A percentile compares a stretch with the other conserved stretches of the same genome.
phyloP scores from a whole-genome alignment of 139 green algal genomes.

The Volvox africanus region DNA sequence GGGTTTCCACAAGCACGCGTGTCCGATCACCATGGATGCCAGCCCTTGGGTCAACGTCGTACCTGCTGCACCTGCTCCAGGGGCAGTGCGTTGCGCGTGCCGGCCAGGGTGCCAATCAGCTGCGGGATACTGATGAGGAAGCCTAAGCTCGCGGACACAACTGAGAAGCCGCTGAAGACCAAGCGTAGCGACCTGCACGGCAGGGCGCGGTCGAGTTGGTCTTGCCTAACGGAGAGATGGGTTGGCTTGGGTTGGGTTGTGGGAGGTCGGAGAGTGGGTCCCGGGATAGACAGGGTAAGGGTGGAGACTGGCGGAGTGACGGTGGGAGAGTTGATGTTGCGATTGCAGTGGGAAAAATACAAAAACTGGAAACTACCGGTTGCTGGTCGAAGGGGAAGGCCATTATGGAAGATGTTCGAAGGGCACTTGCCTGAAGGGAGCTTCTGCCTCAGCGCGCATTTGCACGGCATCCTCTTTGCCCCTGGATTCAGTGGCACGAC shows the following conservation, averaged over 20 bases:
- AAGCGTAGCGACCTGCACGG: conserved; percentile 65
- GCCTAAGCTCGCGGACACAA: conserved; percentile 66
- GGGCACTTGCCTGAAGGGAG: conserved; percentile 36
- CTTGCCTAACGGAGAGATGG: no score
- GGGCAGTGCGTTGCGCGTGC: conserved; percentile 67
- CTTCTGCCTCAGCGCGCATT: conserved; percentile 44
- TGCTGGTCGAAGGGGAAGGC: no score
- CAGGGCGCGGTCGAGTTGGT: no score
- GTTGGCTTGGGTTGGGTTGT: no score
- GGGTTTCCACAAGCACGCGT: no score
- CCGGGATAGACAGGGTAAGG: no score
- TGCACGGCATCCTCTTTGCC: conserved; percentile 37
- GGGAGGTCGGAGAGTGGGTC: not conserved
- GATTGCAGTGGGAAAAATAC: no score
- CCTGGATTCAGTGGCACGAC: not conserved
- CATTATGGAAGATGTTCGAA: not conserved
- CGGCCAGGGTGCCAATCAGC: conserved; percentile 73
- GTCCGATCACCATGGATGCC: no score
- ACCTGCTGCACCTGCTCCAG: conserved; percentile 65
- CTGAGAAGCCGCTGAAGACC: conserved; percentile 79
- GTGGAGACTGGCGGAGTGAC: not conserved
- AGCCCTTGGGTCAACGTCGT: not conserved
- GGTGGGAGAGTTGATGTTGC: not conserved
- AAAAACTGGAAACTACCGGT: no score
- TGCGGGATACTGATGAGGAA: conserved; percentile 77